phyloP scores from a whole-genome alignment of 495 filamentous ascomycete species.

The Neurospora tetrasperma region DNA sequence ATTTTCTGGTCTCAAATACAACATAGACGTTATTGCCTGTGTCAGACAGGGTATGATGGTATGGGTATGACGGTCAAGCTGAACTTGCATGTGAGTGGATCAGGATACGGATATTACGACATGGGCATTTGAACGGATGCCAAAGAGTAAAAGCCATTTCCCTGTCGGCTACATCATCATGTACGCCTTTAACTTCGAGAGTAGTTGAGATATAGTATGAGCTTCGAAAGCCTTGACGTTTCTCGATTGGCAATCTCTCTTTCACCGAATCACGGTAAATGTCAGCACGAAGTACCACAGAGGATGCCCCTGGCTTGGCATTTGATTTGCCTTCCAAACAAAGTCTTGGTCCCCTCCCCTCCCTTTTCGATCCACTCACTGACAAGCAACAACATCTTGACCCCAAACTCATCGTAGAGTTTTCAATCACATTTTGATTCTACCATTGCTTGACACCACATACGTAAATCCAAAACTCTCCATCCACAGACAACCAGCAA shows the following conservation, averaged over 20 bases:
- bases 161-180: neutral
- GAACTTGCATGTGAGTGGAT: neutral
- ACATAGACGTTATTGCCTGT: conserved; percentile 18
- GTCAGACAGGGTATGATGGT: neutral
- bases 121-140: neutral
- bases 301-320: neutral
- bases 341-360: neutral
- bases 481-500: neutral
- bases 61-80: neutral
- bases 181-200: neutral
- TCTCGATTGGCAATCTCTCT: neutral
- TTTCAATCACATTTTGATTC: neutral
- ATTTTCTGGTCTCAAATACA: conserved; percentile 24
- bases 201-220: neutral
- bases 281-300: neutral
- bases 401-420: neutral
- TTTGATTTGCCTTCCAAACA: neutral
- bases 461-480: neutral
- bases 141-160: neutral
- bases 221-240: neutral
- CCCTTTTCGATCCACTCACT: neutral
- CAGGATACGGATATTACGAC: neutral
- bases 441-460: neutral
- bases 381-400: neutral
- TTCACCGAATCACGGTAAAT: neutral